Conservation (phyloP, 75 land plant genomes). For the Gnetum montanum region DNA sequence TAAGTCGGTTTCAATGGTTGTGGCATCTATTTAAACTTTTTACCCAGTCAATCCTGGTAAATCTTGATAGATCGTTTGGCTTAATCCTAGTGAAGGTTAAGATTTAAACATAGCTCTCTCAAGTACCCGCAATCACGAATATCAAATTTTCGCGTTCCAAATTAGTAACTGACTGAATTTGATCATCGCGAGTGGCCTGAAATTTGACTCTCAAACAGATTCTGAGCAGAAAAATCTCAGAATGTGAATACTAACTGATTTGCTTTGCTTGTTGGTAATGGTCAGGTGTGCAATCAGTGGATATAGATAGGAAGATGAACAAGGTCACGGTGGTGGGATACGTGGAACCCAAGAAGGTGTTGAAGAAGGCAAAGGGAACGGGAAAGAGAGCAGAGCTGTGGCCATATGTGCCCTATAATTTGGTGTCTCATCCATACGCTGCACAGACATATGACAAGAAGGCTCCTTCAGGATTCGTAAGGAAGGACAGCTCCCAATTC, state of each 20-base stretch:
- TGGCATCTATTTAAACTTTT: too few species aligned
- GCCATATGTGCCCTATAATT: conserved; percentile 36
- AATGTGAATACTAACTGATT: neutral
- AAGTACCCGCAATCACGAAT: too few species aligned
- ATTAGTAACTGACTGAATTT: too few species aligned
- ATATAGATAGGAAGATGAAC: conserved; percentile 32
- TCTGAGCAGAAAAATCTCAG: neutral
- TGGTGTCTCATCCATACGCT: conserved; percentile 23
- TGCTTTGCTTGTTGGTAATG: neutral
- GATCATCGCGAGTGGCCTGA: too few species aligned
- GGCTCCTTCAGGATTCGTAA: conserved; percentile 34
- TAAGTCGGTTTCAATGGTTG: too few species aligned
- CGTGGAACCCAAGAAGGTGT: conserved; percentile 29
- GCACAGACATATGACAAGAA: conserved; percentile 29
- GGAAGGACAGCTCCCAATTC: conserved; percentile 9
- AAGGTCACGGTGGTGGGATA: conserved; percentile 25
- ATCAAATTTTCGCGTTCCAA: too few species aligned
- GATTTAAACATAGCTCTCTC: too few species aligned
- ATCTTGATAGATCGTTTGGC: too few species aligned
- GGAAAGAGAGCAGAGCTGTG: conserved; percentile 45
- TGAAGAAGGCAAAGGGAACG: conserved; percentile 26
- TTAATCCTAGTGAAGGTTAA: too few species aligned
- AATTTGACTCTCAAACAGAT: neutral
- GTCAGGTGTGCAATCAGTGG: conserved; percentile 29
- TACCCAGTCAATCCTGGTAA: too few species aligned